phyloP scores from a whole-genome alignment of 495 filamentous ascomycete genomes.

The Paragyromitra xinjiangensis region DNA sequence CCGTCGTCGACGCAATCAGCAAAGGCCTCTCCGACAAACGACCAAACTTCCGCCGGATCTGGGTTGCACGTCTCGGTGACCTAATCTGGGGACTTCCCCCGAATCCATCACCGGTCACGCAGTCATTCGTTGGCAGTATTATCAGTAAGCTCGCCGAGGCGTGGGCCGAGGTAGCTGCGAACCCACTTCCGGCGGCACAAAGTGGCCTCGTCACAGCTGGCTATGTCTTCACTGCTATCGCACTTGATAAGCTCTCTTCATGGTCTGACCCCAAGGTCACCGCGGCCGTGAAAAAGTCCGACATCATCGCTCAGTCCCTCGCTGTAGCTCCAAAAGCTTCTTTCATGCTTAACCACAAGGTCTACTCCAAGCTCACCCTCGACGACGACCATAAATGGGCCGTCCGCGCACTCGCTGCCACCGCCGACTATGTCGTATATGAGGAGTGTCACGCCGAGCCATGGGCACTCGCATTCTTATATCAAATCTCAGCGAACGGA shows the following conservation, averaged over 20 bases:
- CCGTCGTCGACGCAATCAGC: conserved; percentile 72
- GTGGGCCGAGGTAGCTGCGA: conserved; percentile 78
- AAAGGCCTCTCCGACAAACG: conserved; percentile 90
- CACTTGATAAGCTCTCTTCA: conserved; percentile 60
- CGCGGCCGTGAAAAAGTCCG: conserved; percentile 65
- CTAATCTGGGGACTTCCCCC: conserved; percentile 68
- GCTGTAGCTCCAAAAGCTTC: conserved; percentile 76
- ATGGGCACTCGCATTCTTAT: conserved; percentile 87
- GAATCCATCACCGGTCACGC: conserved; percentile 61
- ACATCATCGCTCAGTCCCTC: conserved; percentile 71
- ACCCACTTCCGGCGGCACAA: conserved; percentile 78
- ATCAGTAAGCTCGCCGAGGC: conserved; percentile 73
- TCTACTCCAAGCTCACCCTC: conserved; percentile 77
- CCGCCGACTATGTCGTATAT: conserved; percentile 61
- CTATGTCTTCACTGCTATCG: conserved; percentile 75
- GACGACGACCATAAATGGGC: conserved; percentile 82
- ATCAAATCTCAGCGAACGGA: conserved; percentile 69
- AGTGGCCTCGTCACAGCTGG: conserved; percentile 77
- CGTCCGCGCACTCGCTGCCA: conserved; percentile 71
- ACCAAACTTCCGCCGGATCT: conserved; percentile 76
- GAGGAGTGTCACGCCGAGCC: conserved; percentile 61
- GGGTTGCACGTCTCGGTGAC: conserved; percentile 79
- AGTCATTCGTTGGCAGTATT: conserved; percentile 68
- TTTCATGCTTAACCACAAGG: conserved; percentile 81
- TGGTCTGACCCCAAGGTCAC: conserved; percentile 58